Evolutionary conservation across 75 land plant genomes (phyloP), one percentile per base, ranked within the genome.

Genomic region (Cupressus sempervirens): DNA sequence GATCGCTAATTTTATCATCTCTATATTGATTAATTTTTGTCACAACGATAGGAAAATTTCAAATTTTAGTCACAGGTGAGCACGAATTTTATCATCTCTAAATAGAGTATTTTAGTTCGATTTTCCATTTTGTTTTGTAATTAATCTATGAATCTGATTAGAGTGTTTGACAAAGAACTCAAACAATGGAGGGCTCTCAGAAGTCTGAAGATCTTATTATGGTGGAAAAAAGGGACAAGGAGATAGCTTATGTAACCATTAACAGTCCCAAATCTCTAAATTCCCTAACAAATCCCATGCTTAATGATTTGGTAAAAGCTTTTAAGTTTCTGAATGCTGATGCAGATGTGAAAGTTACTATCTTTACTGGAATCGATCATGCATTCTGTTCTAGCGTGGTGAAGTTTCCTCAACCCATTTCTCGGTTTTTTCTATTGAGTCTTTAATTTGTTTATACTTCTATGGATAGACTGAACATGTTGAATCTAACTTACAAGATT

Each of bases 311-410:
- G 32, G 99, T 98, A 26, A 45, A 36, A 50, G 86, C 89, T 26
- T 88, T 97, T 86, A 92, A 88, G 86, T 43, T 29, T 73, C 88
- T 97, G 45, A 86, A 90, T 86, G 82, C 80, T 38, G 98, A 96
- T 83, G 84, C 83, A 0, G 84, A 93, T 48, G 98, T 96, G 34
- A 89, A 85, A 85, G 99, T 93, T 34, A 93, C 94, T 40, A 86
- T 98, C 46, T 83, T 98, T 52, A 87, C 97, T 8, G 98, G 98
- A 1, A 83, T 91, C 53, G 99, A 98, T 29, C 80, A 96, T 81
- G 93, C 97, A 58, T 98, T 98, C 91, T 95, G 97, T 87, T 94
- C 98, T 70, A 98, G 99, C 86, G 94, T 96, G 83, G 92, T 91
- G 56, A 43, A 11, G 11, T 32, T 76, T 77, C 85, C 76, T 85